These are phyloP conservation scores for Jamesozyma spencerorum DNA, from an alignment of 805 yeast species.

Conservation along the genomic window DNA sequence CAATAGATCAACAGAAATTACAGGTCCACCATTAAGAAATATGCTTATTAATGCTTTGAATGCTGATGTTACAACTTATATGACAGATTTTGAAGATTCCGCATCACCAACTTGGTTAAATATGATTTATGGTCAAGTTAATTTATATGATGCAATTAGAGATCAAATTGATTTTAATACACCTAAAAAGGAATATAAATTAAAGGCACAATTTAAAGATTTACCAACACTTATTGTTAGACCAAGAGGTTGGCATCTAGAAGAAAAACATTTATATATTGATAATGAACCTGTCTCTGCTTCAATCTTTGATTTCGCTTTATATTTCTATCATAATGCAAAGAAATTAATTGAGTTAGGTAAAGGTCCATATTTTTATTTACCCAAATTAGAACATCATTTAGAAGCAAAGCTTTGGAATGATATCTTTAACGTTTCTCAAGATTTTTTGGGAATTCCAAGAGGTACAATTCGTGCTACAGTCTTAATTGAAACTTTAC, in stretches of 20 bases:
- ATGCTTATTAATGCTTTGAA: conserved; percentile 78
- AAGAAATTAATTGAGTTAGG: conserved; percentile 50
- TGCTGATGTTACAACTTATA: conserved; percentile 69
- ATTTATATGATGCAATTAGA: conserved; percentile 67
- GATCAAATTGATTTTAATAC: conserved; percentile 46
- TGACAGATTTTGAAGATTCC: conserved; percentile 83
- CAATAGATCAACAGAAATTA: conserved; percentile 71
- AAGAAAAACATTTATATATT: conserved; percentile 58
- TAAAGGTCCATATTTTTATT: conserved; percentile 70
- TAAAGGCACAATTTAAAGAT: conserved; percentile 34
- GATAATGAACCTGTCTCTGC: conserved; percentile 73
- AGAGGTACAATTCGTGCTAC: conserved; percentile 77
- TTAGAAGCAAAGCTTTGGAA: conserved; percentile 78
- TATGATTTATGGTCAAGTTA: conserved; percentile 72
- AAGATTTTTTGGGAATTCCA: conserved; percentile 56
- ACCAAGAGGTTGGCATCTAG: conserved; percentile 86
- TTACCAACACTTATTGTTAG: conserved; percentile 72
- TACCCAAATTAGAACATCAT: conserved; percentile 83
- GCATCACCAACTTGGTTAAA: conserved; percentile 78
- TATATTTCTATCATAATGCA: conserved; percentile 72
- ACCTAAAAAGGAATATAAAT: conserved; percentile 34
- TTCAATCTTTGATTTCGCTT: conserved; percentile 69
- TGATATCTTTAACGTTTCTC: conserved; percentile 66
- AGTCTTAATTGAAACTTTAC: conserved; percentile 72
- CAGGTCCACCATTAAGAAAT: conserved; percentile 79